Percentiles rank a stretch among this genome's conserved stretches.
Conservation (phyloP, 139 green algal genomes). For the Nannochloris sp. region DNA sequence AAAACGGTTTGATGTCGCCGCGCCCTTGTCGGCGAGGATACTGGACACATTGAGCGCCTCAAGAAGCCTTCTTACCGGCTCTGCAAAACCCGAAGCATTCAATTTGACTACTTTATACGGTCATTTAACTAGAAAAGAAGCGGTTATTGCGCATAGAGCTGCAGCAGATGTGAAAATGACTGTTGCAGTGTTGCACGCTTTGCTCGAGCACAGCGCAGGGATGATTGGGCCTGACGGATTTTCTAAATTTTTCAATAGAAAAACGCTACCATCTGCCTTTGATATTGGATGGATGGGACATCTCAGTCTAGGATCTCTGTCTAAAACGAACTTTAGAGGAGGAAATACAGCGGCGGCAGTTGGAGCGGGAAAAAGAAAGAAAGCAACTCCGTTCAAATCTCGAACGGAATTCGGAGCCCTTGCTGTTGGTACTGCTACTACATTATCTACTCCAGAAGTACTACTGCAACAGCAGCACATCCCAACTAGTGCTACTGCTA, state of each 20-base stretch:
- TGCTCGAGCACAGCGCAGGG: not conserved
- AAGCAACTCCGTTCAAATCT: too few relatives aligned
- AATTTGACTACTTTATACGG: not conserved
- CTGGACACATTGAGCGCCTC: constrained; percentile 39
- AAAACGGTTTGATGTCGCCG: not conserved
- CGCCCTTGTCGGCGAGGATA: constrained; percentile 32
- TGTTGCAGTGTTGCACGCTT: not conserved
- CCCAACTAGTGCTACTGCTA: too few relatives aligned
- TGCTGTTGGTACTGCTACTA: too few relatives aligned
- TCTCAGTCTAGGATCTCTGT: not conserved
- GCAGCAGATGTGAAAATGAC: not conserved
- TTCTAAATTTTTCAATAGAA: not conserved
- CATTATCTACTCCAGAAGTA: too few relatives aligned
- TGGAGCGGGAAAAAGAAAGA: too few relatives aligned
- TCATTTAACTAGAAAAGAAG: not conserved
- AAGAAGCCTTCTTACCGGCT: not conserved
- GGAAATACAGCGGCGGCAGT: not conserved
- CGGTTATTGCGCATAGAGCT: not conserved
- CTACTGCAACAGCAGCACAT: too few relatives aligned
- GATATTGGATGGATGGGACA: not conserved
- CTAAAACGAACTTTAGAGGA: not conserved
- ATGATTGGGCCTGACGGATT: not conserved
- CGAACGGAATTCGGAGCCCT: too few relatives aligned
- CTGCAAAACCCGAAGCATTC: not conserved
- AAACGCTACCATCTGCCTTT: not conserved